Percentiles rank a stretch among this genome's conserved stretches.
phyloP scores from a whole-genome alignment of 2,329 filamentous ascomycete species.

The Botrytis paeoniae region DNA sequence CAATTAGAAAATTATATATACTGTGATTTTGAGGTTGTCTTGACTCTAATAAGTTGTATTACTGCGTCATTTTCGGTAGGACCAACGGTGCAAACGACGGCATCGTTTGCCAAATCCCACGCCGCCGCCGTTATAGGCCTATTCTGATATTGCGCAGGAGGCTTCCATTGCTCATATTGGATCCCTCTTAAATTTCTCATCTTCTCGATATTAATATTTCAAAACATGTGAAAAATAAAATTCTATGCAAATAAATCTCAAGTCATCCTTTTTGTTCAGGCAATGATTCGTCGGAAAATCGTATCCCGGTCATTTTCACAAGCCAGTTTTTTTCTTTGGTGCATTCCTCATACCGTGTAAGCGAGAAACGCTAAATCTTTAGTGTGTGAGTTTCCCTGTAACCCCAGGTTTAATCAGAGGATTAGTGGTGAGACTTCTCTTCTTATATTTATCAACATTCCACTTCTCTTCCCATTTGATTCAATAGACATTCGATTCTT shows the following conservation, averaged over 20 bases:
- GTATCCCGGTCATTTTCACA: slow-evolving; percentile 27
- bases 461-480: slow-evolving; percentile 4
- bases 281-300: slow-evolving; percentile 16
- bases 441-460: slow-evolving; percentile 2
- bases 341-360: neutral
- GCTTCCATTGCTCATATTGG: slow-evolving; percentile 62
- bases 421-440: slow-evolving; percentile 16
- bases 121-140: slow-evolving; percentile 70
- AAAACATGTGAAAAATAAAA: slow-evolving; percentile 3
- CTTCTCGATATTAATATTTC: slow-evolving; percentile 23
- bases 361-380: slow-evolving; percentile 9
- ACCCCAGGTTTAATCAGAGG: slow-evolving; percentile 16
- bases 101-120: slow-evolving; percentile 80
- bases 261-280: slow-evolving; percentile 16
- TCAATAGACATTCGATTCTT: slow-evolving; percentile 14
- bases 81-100: slow-evolving; percentile 79
- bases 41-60: slow-evolving; percentile 66
- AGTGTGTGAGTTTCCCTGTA: neutral
- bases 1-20: slow-evolving; percentile 22
- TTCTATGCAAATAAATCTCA: slow-evolving; percentile 13
- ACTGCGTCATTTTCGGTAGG: slow-evolving; percentile 66
- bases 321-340: slow-evolving; percentile 22
- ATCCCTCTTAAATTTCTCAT: slow-evolving; percentile 91
- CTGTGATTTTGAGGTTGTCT: slow-evolving; percentile 42
- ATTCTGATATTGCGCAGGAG: slow-evolving; percentile 47